Evolutionary conservation across 2,329 filamentous ascomycete genomes (phyloP).

Genomic region (Pseudodiploospora longispora): DNA sequence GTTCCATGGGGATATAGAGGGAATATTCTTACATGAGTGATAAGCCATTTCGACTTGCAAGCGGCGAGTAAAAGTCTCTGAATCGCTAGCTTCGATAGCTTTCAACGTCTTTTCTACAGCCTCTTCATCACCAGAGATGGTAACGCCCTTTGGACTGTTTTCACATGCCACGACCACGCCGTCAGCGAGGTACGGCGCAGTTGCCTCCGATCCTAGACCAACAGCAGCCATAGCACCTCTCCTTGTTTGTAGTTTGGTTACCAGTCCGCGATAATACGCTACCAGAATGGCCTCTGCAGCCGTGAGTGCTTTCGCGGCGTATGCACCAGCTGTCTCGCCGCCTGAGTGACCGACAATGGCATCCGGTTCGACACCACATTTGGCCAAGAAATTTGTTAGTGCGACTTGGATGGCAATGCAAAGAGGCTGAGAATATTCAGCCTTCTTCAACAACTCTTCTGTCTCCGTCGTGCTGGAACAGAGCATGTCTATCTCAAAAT

Average conservation of each 20-base stretch:
- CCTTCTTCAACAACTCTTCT: slow-evolving; percentile 11
- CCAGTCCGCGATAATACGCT: slow-evolving; percentile 36
- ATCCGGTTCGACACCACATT: slow-evolving; percentile 27
- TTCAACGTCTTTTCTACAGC: not conserved
- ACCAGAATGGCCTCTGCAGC: slow-evolving; percentile 33
- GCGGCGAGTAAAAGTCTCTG: not conserved
- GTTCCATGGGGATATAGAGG: slow-evolving; percentile 22
- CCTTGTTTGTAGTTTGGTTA: slow-evolving; percentile 1
- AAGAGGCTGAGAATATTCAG: slow-evolving; percentile 29
- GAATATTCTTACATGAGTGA: slow-evolving; percentile 25
- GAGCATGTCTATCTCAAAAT: not conserved
- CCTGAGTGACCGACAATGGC: slow-evolving; percentile 32
- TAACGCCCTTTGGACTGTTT: slow-evolving; percentile 5
- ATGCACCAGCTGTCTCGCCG: slow-evolving; percentile 37
- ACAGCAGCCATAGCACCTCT: slow-evolving; percentile 3
- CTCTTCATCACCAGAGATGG: slow-evolving; percentile 1
- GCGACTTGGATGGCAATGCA: slow-evolving; percentile 36
- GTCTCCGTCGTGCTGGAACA: not conserved
- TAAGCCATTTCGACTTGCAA: slow-evolving; percentile 11
- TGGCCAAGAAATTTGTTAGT: slow-evolving; percentile 29
- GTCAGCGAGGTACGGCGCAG: not conserved
- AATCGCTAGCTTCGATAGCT: not conserved
- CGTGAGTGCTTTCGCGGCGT: slow-evolving; percentile 29
- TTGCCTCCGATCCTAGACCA: not conserved
- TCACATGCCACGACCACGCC: slow-evolving; percentile 3